These are phyloP conservation scores for Didymella sp. DNA, from an alignment of 2,329 filamentous ascomycete genomes.

Conservation along the genomic window DNA sequence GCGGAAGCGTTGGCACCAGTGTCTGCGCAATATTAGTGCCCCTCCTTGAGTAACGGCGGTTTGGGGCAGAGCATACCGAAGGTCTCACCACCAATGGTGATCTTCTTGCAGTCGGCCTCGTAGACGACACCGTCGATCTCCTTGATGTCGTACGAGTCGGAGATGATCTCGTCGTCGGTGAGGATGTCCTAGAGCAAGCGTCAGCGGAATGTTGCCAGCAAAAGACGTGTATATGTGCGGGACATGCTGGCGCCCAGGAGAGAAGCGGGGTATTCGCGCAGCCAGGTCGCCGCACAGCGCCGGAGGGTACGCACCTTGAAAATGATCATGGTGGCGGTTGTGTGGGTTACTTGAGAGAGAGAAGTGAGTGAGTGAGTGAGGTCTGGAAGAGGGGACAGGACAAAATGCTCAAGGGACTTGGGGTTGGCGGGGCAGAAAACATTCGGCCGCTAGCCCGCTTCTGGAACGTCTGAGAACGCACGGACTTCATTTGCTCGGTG, in stretches of 20 bases:
- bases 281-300: conserved; percentile 23
- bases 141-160: conserved; percentile 89
- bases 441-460: conserved; percentile 12
- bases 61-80: conserved; percentile 62
- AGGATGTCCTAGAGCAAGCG: conserved; percentile 75
- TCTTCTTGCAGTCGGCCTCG: conserved; percentile 92
- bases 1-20: conserved; percentile 97
- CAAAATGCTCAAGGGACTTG: conserved; percentile 6
- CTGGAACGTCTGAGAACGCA: not conserved
- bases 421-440: conserved; percentile 19
- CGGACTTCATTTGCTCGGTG: not conserved
- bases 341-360: conserved; percentile 19
- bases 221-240: conserved; percentile 11
- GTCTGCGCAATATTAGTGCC: conserved; percentile 58
- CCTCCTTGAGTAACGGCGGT: not conserved
- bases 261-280: conserved; percentile 39
- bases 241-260: conserved; percentile 23
- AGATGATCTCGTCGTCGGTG: conserved; percentile 93
- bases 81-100: conserved; percentile 75
- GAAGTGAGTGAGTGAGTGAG: conserved; percentile 22
- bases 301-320: conserved; percentile 57
- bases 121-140: conserved; percentile 80
- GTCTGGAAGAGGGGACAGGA: conserved; percentile 8
- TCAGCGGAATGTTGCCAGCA: conserved; percentile 21
- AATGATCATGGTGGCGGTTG: conserved; percentile 61